Percentiles rank a stretch among this genome's conserved stretches.
Conservation (phyloP, 2,329 filamentous ascomycete genomes). For the Atkinsonella hypoxylon region DNA sequence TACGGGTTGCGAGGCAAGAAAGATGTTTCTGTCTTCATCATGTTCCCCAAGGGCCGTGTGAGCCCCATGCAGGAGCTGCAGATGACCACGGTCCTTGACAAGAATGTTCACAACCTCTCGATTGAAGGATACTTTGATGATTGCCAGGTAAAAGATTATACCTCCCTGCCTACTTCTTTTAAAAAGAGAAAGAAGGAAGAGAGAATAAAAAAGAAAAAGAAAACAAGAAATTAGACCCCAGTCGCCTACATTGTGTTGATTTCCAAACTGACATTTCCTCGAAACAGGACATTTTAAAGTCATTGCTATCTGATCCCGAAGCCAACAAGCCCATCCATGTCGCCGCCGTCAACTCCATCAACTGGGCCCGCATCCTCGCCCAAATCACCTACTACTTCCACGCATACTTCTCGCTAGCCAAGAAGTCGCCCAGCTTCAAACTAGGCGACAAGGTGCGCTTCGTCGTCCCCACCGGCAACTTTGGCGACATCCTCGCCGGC, state of each 20-base stretch:
- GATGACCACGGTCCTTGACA: slow-evolving; percentile 88
- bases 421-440: slow-evolving; percentile 46
- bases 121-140: slow-evolving; percentile 91
- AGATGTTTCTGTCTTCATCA: slow-evolving; percentile 91
- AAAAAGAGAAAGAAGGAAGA: too few species aligned
- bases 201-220: too few species aligned
- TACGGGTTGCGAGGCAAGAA: slow-evolving; percentile 92
- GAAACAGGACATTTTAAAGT: slow-evolving; percentile 74
- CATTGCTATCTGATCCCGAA: slow-evolving; percentile 74
- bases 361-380: slow-evolving; percentile 87
- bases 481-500: slow-evolving; percentile 85
- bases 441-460: slow-evolving; percentile 63
- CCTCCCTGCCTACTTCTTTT: too few species aligned
- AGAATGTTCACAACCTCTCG: slow-evolving; percentile 85
- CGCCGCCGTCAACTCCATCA: slow-evolving; percentile 92
- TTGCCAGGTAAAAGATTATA: slow-evolving; percentile 53
- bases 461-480: slow-evolving; percentile 91
- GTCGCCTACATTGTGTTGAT: too few species aligned
- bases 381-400: slow-evolving; percentile 98
- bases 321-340: slow-evolving; percentile 75
- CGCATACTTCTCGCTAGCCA: slow-evolving; percentile 74
- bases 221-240: too few species aligned
- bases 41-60: slow-evolving; percentile 83
- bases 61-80: slow-evolving; percentile 89
- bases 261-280: background rate